These are phyloP conservation scores for Strobilomyces echinocephalus DNA, from an alignment of 768 basidiomycete genomes.

Conservation along the genomic window DNA sequence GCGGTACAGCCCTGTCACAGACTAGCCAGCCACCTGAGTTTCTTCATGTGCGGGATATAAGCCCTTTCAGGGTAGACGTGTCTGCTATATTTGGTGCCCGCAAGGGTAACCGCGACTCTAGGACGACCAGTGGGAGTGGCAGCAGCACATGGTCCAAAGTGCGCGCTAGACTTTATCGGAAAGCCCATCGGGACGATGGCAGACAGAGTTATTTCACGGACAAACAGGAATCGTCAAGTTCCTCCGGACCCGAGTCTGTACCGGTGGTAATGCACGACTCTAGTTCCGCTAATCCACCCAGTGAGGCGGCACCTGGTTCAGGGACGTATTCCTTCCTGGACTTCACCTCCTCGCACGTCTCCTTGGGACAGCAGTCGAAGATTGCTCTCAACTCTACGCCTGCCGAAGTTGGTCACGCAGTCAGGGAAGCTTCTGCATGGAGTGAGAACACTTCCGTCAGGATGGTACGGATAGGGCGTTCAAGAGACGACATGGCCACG, in stretches of 20 bases:
- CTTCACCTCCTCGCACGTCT: conserved; percentile 25
- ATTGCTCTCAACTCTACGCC: conserved; percentile 26
- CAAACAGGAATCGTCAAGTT: conserved; percentile 20
- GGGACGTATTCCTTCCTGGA: conserved; percentile 33
- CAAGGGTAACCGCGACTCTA: conserved; percentile 17
- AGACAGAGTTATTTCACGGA: conserved; percentile 15
- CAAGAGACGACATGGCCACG: conserved; percentile 10
- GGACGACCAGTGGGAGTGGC: conserved; percentile 20
- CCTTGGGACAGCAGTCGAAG: conserved; percentile 24
- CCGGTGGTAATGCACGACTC: conserved; percentile 29
- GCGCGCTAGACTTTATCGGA: conserved; percentile 27
- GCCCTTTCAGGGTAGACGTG: conserved; percentile 46
- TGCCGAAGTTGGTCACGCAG: conserved; percentile 24
- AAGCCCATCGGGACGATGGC: conserved; percentile 29
- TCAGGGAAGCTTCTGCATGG: conserved; percentile 7
- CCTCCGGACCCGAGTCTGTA: conserved; percentile 28
- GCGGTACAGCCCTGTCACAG: conserved; percentile 2
- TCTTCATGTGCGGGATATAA: conserved; percentile 37
- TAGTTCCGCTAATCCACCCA: conserved; percentile 11
- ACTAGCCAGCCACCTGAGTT: conserved; percentile 16
- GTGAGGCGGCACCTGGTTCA: conserved; percentile 24
- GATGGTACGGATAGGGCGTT: conserved; percentile 18
- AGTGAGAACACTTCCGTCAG: conserved; percentile 18
- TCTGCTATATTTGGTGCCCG: conserved; percentile 22
- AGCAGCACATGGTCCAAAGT: conserved; percentile 31